Percentiles rank a stretch among this genome's conserved stretches.
phyloP scores from a whole-genome alignment of 1,139 yeast genomes.

The Schwanniomyces etchellsii region DNA sequence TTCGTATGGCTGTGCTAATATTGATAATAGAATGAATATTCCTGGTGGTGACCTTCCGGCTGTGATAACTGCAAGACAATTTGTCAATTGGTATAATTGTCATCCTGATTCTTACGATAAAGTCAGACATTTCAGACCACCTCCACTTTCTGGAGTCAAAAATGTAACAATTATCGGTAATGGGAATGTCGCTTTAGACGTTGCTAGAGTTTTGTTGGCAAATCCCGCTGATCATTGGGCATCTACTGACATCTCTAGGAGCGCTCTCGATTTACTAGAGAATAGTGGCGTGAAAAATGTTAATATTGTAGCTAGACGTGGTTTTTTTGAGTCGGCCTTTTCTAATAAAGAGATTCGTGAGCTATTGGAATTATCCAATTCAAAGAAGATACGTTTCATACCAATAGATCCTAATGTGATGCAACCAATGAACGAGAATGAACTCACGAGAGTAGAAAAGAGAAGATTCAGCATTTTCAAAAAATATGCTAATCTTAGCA shows the following conservation, averaged over 20 bases:
- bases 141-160: conserved; percentile 54
- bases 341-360: conserved; percentile 92
- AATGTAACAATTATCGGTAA: conserved; percentile 85
- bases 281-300: conserved; percentile 56
- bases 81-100: conserved; percentile 97
- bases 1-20: conserved; percentile 74
- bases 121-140: conserved; percentile 29
- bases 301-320: conserved; percentile 79
- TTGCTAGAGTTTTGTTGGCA: conserved; percentile 72
- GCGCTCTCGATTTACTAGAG: conserved; percentile 51
- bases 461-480: conserved; percentile 62
- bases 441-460: conserved; percentile 60
- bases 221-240: conserved; percentile 52
- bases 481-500: conserved; percentile 43
- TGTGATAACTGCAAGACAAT: conserved; percentile 77
- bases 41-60: conserved; percentile 60
- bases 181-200: conserved; percentile 96
- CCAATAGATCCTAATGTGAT: conserved; percentile 47
- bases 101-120: conserved; percentile 53
- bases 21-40: conserved; percentile 51
- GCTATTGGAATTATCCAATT: conserved; percentile 53
- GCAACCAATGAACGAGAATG: conserved; percentile 28
- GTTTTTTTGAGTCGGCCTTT: conserved; percentile 77
- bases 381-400: conserved; percentile 47
- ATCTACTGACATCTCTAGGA: conserved; percentile 65